Evolutionary conservation across 305 asterid genomes (phyloP).

Genomic region (Andrographis paniculata): DNA sequence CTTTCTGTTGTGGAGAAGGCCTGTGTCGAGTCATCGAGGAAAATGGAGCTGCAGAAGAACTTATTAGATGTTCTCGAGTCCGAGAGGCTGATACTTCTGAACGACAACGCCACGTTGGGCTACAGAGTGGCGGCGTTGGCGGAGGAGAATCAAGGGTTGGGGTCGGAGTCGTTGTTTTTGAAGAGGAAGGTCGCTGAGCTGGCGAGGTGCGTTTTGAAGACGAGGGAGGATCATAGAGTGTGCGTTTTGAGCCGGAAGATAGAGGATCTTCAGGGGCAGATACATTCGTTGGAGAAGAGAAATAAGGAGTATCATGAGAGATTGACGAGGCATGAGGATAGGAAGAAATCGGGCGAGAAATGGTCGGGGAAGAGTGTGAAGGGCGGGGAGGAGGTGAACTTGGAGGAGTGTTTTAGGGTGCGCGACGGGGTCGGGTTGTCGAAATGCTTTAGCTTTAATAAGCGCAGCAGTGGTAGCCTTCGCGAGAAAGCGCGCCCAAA

Average conservation of each 20-base stretch:
- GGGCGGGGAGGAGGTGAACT: slow-evolving; percentile 31
- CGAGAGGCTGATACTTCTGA: slow-evolving; percentile 57
- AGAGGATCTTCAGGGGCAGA: slow-evolving; percentile 74
- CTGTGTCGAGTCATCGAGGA: slow-evolving; percentile 51
- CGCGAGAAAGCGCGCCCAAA: slow-evolving; percentile 20
- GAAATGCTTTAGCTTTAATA: slow-evolving; percentile 37
- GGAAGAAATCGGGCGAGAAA: slow-evolving; percentile 11
- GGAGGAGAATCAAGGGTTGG: slow-evolving; percentile 64
- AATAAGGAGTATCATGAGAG: slow-evolving; percentile 60
- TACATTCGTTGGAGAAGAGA: slow-evolving; percentile 64
- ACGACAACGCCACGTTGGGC: slow-evolving; percentile 53
- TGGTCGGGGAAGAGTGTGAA: slow-evolving; percentile 18
- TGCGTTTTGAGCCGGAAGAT: slow-evolving; percentile 59
- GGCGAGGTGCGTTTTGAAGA: slow-evolving; percentile 57
- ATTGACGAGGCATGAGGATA: slow-evolving; percentile 38
- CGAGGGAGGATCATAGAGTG: slow-evolving; percentile 67
- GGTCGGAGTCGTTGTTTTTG: slow-evolving; percentile 49
- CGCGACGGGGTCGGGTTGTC: slow-evolving; percentile 19
- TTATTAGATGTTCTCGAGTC: slow-evolving; percentile 68
- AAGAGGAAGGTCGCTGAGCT: slow-evolving; percentile 73
- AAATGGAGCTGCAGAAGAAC: slow-evolving; percentile 77
- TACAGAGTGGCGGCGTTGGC: slow-evolving; percentile 46
- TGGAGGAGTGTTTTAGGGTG: slow-evolving; percentile 41
- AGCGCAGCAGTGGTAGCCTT: too few relatives aligned
- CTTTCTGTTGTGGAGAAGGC: slow-evolving; percentile 40